Evolutionary conservation across 2,329 filamentous ascomycete species (phyloP), one percentile per base, ranked within the genome.

Genomic region (Colletotrichum spaethianum): DNA sequence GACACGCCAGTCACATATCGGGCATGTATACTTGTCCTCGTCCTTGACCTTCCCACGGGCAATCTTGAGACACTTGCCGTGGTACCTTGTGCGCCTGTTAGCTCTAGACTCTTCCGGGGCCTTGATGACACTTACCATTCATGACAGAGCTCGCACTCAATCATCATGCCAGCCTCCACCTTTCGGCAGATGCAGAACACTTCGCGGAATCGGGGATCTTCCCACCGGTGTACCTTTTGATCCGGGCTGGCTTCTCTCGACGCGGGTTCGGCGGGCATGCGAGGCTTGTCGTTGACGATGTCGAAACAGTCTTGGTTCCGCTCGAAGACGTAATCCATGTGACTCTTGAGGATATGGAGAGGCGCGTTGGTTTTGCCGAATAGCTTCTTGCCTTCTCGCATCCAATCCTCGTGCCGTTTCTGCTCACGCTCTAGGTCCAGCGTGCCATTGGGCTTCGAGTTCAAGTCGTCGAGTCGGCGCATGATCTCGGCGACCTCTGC

Each of bases 301-400:
- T 98, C 95, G 79, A 99, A 98, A 82, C 96, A 99, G 78, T 94
- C 93, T 70, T 90, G 86, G 78, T 99, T 99, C 59, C 95, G 93
- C 77, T 95, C 93, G 60, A 96, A 88, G 4, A 99, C 96, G 79
- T 96, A 94, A 76, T 97, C 93, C 90, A 99, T 95, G 76, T 99
- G 96, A 70, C 93, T 93, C 78, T 96, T 96, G 36, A 99, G 88
- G 75, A 99, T 99, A 81, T 99, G 96, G 16, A 99, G 86, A 1
- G 96, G 96, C 1, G 96, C 96, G 79, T 99, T 99, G 1, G 96
- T 96, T 82, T 99, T 99, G 63, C 96, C 96, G 79, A 99, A 99
- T 0, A 99, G 84, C 81, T 98, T 98, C 84, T 99, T 99, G 62
- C 96, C 96, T 78, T 94, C 94, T 40, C 96, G 90, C 96, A 99